Percentiles rank a stretch among this genome's conserved stretches.
These are phyloP conservation scores for Paraphoma chrysanthemicola DNA, from an alignment of 2,329 filamentous ascomycete species.

Conservation along the genomic window DNA sequence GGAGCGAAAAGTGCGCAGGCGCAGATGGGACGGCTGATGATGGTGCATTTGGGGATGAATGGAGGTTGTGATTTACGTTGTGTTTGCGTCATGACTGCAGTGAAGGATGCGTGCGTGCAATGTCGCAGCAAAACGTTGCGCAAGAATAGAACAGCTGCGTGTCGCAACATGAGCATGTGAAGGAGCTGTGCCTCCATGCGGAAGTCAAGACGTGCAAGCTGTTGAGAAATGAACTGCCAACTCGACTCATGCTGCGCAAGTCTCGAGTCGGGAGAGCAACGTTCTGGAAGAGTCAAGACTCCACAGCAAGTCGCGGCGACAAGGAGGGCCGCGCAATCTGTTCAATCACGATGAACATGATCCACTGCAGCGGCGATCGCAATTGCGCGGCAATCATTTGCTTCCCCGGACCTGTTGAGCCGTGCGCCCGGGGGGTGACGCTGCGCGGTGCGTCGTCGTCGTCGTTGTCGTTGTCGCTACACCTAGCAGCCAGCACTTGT, in stretches of 20 bases:
- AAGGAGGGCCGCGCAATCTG: constrained; percentile 25
- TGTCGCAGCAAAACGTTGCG: neutral
- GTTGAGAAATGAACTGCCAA: constrained; percentile 24
- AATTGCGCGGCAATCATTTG: constrained; percentile 37
- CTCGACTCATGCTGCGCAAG: constrained; percentile 11
- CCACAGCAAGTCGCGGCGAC: constrained; percentile 28
- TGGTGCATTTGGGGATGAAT: neutral
- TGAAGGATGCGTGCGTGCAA: constrained; percentile 6
- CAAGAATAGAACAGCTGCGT: neutral
- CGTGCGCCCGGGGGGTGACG: constrained; percentile 2
- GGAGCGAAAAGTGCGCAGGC: constrained; percentile 23
- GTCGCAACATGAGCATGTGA: neutral
- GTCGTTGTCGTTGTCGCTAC: too few species aligned
- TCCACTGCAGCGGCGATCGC: constrained; percentile 31
- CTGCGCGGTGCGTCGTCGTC: neutral
- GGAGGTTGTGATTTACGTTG: constrained; percentile 9
- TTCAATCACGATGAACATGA: constrained; percentile 19
- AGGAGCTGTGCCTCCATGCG: neutral
- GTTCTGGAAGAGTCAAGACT: constrained; percentile 32
- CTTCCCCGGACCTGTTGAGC: constrained; percentile 4
- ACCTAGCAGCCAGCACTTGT: constrained; percentile 1
- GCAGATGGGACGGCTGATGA: constrained; percentile 21
- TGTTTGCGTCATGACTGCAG: constrained; percentile 24
- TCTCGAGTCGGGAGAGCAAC: constrained; percentile 22
- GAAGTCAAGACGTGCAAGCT: constrained; percentile 5